phyloP scores from a whole-genome alignment of 2,329 filamentous ascomycete species.

The Trichoderma sp. region DNA sequence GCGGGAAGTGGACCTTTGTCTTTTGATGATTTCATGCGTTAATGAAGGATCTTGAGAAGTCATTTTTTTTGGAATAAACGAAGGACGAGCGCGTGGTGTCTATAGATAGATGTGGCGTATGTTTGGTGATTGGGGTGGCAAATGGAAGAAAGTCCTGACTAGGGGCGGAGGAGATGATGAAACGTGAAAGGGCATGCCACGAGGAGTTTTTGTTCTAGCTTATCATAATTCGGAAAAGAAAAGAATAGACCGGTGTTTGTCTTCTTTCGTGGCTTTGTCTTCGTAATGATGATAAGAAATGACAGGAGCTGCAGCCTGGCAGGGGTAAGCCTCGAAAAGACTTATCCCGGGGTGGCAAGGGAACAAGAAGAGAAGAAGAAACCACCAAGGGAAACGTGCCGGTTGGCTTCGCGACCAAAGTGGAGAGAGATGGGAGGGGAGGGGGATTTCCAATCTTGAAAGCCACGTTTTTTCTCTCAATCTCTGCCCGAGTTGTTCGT shows the following conservation, averaged over 20 bases:
- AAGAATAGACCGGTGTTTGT: neutral
- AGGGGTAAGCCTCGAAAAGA: neutral
- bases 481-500: neutral
- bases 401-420: neutral
- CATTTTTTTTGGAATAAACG: neutral
- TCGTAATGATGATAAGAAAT: neutral
- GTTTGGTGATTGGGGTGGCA: neutral
- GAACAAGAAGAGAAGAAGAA: neutral
- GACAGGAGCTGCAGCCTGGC: neutral
- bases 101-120: neutral
- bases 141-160: neutral
- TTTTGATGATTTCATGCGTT: neutral
- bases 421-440: neutral
- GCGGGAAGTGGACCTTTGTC: conserved; percentile 11
- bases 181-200: neutral
- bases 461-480: neutral
- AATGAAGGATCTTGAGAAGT: neutral
- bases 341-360: neutral
- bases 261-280: neutral
- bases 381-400: neutral
- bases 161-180: neutral
- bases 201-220: neutral
- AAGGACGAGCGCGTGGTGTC: neutral
- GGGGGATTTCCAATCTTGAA: neutral
- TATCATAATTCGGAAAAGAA: neutral